Evolutionary conservation across 176 grass and related monocot genomes (phyloP), one percentile per base, ranked within the genome.

Genomic region (Triticum timopheevii): DNA sequence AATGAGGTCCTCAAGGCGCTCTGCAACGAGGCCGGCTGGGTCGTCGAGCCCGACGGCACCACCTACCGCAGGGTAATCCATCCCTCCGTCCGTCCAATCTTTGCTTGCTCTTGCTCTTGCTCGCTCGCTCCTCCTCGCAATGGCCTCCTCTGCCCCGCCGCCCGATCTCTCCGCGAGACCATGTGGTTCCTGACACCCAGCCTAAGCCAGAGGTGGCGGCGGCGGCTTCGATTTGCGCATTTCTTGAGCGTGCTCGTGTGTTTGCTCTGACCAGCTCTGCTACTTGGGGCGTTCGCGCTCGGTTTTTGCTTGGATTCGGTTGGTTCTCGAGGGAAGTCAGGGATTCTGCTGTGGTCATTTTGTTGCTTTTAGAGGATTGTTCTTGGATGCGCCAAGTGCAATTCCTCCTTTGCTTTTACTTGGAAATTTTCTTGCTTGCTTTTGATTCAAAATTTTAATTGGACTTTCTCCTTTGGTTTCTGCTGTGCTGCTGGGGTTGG

Each of bases 1-100:
- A 99, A 99, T 87, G 97, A 99, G 90, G 97, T 99, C 52, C 91
- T 99, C 90, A 99, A 99, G 84, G 97, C 97, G 77, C 94, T 99
- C 61, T 99, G 97, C 94, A 82, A 90, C 85, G 97, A 99, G 97
- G 97, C 97, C 4, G 97, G 97, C 0, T 99, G 97, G 97, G 80
- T 73, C 83, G 97, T 99, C 81, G 90, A 99, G 83, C 92, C 90
- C 38, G 97, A 99, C 72, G 97, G 97, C 69, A 99, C 89, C 68
- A 99, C 97, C 63, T 99, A 97, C 88, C 97, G 97, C 85, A 91
- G 89, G 97, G 97, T 99, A 61, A n/a, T 17, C 20, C 5, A 3
- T 8, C 39, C 22, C 9, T 40, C 39, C 39, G 8, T 40, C 39
- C 39, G 2, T 2, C 39, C 39, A 30, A 30, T 30, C 28, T 30